Percentiles rank a stretch among this genome's conserved stretches.
Evolutionary conservation across 2,329 filamentous ascomycete species (phyloP).

Genomic region (Penicillium sp.): DNA sequence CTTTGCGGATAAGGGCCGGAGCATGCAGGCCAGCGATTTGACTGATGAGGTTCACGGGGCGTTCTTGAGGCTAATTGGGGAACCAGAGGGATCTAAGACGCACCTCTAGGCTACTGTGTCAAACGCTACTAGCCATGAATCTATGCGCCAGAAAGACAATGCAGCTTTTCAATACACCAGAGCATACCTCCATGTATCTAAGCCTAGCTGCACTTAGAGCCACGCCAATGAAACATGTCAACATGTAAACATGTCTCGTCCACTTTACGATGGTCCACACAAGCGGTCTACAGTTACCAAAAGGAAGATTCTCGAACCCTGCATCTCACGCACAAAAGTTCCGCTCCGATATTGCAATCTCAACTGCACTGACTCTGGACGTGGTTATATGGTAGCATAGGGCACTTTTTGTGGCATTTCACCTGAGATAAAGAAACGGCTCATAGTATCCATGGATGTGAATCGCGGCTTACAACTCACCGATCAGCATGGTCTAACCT

Average conservation of each 20-base stretch:
- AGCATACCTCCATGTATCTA: not conserved
- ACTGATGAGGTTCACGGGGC: conserved; percentile 84
- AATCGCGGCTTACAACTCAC: no score
- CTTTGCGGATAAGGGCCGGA: conserved; percentile 79
- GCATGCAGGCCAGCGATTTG: conserved; percentile 87
- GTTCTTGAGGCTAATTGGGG: conserved; percentile 77
- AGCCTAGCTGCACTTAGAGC: not conserved
- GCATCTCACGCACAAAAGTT: not conserved
- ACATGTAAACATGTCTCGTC: not conserved
- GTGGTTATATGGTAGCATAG: not conserved
- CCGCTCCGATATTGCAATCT: not conserved
- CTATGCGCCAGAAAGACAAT: not conserved
- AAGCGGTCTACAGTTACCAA: not conserved
- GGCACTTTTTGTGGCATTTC: not conserved
- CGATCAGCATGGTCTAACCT: not conserved
- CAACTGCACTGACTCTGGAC: not conserved
- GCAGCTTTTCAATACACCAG: not conserved
- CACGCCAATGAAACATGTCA: not conserved
- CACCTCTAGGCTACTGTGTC: conserved; percentile 23
- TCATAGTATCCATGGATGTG: not conserved
- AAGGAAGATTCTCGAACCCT: not conserved
- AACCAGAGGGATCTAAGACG: conserved; percentile 51
- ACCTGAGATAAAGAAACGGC: not conserved
- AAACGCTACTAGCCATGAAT: not conserved
- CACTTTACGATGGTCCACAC: not conserved